A percentile compares a stretch with the other conserved stretches of the same genome.
These are phyloP conservation scores for Candida ortonii DNA, from an alignment of 805 yeast species.

Conservation along the genomic window DNA sequence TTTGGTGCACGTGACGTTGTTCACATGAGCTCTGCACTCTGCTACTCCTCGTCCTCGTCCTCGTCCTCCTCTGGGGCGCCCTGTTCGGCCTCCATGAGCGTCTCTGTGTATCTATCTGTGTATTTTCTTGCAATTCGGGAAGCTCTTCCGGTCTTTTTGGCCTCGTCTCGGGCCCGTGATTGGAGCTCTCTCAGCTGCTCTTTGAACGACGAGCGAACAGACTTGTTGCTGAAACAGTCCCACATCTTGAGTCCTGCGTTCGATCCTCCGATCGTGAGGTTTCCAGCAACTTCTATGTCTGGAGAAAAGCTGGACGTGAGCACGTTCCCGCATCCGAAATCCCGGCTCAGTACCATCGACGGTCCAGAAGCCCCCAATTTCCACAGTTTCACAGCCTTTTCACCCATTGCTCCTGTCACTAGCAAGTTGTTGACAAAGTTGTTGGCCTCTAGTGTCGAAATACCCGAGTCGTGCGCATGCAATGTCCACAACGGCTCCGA, in stretches of 20 bases:
- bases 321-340: constrained; percentile 92
- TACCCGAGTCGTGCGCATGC: constrained; percentile 95
- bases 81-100: constrained; percentile 60
- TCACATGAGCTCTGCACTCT: too few relatives aligned
- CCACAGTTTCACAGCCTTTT: constrained; percentile 85
- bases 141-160: constrained; percentile 52
- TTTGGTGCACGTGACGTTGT: too few relatives aligned
- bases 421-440: constrained; percentile 65
- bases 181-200: constrained; percentile 56
- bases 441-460: constrained; percentile 76
- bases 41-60: constrained; percentile 52
- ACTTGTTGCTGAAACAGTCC: constrained; percentile 82
- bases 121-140: constrained; percentile 79
- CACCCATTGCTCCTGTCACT: constrained; percentile 89
- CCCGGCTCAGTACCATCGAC: constrained; percentile 85
- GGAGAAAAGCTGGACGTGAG: constrained; percentile 79
- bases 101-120: constrained; percentile 45
- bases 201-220: constrained; percentile 70
- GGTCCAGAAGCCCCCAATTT: constrained; percentile 56
- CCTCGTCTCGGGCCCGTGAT: constrained; percentile 54
- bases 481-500: constrained; percentile 84
- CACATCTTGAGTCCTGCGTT: constrained; percentile 82
- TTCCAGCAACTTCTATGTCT: constrained; percentile 78
- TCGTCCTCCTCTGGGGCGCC: constrained; percentile 62
- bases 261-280: constrained; percentile 84